Evolutionary conservation across 2,329 filamentous ascomycete genomes (phyloP).

Genomic region (Fusarium sp.): DNA sequence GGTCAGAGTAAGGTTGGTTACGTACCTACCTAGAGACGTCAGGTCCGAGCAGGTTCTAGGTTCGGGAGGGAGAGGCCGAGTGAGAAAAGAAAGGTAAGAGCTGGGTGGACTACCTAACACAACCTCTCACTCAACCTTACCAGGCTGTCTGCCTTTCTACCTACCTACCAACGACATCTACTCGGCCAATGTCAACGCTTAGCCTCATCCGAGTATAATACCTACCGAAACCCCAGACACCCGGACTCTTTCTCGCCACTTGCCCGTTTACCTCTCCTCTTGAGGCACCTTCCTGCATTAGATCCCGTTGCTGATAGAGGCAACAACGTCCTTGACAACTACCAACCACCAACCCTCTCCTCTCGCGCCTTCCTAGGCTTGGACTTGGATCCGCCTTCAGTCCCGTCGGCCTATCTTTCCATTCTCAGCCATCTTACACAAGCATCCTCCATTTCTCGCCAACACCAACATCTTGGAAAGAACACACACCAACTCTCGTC

Average conservation of each 20-base stretch:
- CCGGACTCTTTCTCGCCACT: background rate
- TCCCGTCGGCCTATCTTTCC: background rate
- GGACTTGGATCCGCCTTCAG: background rate
- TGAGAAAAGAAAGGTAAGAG: slow-evolving; percentile 11
- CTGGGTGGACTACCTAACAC: background rate
- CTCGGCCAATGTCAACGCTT: slow-evolving; percentile 11
- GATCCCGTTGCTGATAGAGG: background rate
- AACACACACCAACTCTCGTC: background rate
- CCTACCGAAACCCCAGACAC: slow-evolving; percentile 3
- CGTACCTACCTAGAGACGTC: background rate
- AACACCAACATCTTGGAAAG: background rate
- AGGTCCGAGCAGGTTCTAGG: background rate
- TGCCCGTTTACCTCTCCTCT: slow-evolving; percentile 1
- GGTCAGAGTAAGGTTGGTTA: background rate
- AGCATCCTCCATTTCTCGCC: background rate
- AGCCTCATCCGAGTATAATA: slow-evolving; percentile 24
- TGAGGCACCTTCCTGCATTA: background rate
- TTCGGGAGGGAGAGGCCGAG: slow-evolving; percentile 18
- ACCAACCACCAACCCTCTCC: background rate
- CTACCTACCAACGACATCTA: slow-evolving; percentile 11
- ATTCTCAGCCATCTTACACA: background rate
- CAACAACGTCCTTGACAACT: background rate
- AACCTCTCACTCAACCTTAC: background rate
- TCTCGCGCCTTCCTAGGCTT: background rate
- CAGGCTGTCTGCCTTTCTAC: background rate